These are phyloP conservation scores for Miscanthus sacchariflorus DNA, from an alignment of 202 grass and related monocot species.

Conservation along the genomic window DNA sequence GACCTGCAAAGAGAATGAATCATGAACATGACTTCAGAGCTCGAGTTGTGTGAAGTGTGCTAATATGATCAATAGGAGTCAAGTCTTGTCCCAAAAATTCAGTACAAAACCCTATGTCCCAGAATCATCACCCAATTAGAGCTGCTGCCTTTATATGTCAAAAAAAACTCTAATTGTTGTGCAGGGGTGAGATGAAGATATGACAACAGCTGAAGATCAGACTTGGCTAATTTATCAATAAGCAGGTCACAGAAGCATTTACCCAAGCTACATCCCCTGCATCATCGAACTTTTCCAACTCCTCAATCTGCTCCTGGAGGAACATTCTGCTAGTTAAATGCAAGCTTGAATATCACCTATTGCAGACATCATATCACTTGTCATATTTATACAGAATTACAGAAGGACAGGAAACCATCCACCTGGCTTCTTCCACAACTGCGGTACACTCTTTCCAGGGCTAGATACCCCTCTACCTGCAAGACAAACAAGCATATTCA, in stretches of 20 bases:
- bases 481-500: background rate
- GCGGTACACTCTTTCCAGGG: slow-evolving; percentile 55
- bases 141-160: background rate
- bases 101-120: background rate
- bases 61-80: background rate
- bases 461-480: slow-evolving; percentile 70
- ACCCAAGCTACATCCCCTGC: slow-evolving; percentile 67
- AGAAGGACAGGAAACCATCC: background rate
- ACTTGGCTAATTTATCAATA: background rate
- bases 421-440: slow-evolving; percentile 35
- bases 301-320: slow-evolving; percentile 46
- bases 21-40: background rate
- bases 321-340: slow-evolving; percentile 4
- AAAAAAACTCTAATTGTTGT: background rate
- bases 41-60: background rate
- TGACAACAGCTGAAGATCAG: background rate
- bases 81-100: background rate
- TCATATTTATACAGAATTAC: background rate
- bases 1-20: slow-evolving; percentile 60
- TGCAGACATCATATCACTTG: background rate
- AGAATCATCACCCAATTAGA: background rate
- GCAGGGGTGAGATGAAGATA: background rate
- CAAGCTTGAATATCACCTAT: background rate
- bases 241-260: slow-evolving; percentile 29
- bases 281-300: background rate